Conservation (phyloP, 768 basidiomycete genomes). For the Amylocystis lapponica region DNA sequence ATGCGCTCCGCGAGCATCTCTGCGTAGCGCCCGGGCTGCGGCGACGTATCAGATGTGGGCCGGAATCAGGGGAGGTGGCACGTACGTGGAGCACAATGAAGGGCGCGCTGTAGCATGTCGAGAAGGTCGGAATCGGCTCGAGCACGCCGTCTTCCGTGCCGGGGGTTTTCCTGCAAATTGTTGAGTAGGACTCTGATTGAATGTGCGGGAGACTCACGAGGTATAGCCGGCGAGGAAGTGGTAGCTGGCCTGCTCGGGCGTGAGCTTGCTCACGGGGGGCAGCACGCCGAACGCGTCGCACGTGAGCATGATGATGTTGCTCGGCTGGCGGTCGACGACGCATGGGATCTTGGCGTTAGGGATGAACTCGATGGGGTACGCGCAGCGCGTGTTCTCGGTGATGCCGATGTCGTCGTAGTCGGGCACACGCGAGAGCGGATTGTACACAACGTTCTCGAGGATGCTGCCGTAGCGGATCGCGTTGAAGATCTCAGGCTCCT, state of each 20-base stretch:
- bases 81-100: slow-evolving; percentile 94
- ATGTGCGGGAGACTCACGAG: slow-evolving; percentile 45
- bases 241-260: slow-evolving; percentile 93
- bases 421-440: slow-evolving; percentile 70
- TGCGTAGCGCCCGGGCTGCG: slow-evolving; percentile 88
- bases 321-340: slow-evolving; percentile 78
- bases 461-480: slow-evolving; percentile 95
- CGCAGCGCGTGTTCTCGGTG: slow-evolving; percentile 99
- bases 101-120: slow-evolving; percentile 98
- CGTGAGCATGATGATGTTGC: slow-evolving; percentile 94
- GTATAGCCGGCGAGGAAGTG: slow-evolving; percentile 98
- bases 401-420: slow-evolving; percentile 97
- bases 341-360: slow-evolving; percentile 95
- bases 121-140: slow-evolving; percentile 98
- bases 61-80: slow-evolving; percentile 1
- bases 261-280: slow-evolving; percentile 89
- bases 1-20: slow-evolving; percentile 96
- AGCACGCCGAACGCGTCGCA: slow-evolving; percentile 99
- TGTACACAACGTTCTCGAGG: slow-evolving; percentile 99
- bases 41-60: background rate
- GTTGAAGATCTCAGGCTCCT: slow-evolving; percentile 96
- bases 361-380: slow-evolving; percentile 98
- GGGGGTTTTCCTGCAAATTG: slow-evolving; percentile 74
- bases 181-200: too few species aligned
- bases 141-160: slow-evolving; percentile 97